A percentile compares a stretch with the other conserved stretches of the same genome.
phyloP scores from a whole-genome alignment of 2,329 filamentous ascomycete species.

The Arthroderma sp. region DNA sequence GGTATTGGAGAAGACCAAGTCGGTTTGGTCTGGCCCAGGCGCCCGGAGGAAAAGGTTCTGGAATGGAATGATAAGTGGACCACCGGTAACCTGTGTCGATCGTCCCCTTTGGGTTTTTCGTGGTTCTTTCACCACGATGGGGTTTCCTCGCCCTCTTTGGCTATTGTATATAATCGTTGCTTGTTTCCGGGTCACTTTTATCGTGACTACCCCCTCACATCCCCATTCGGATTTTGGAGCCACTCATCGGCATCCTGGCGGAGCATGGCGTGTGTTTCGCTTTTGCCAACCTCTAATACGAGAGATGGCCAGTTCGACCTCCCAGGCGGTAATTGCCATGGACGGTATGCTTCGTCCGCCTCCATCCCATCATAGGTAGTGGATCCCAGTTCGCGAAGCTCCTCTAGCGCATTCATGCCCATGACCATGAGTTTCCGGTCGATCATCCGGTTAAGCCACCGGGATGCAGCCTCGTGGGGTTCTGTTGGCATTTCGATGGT shows the following conservation, averaged over 20 bases:
- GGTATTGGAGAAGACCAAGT: too few relatives aligned
- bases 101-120: not conserved
- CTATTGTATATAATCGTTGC: not conserved
- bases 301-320: slow-evolving; percentile 5
- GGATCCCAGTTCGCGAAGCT: not conserved
- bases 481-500: not conserved
- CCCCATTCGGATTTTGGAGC: slow-evolving; percentile 1
- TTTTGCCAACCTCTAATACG: slow-evolving; percentile 3
- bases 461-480: not conserved
- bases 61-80: slow-evolving; percentile 3
- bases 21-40: not conserved
- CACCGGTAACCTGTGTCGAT: not conserved
- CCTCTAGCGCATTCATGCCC: not conserved
- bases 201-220: slow-evolving; percentile 1
- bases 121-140: not conserved
- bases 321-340: not conserved
- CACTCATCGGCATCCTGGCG: slow-evolving; percentile 2
- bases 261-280: not conserved
- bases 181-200: not conserved
- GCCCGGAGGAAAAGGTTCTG: slow-evolving; percentile 2
- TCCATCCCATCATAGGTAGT: not conserved
- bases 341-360: not conserved
- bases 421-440: not conserved
- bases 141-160: not conserved
- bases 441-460: not conserved